These are phyloP conservation scores for Raffaelea albimanens DNA, from an alignment of 2,329 filamentous ascomycete genomes.

Conservation along the genomic window DNA sequence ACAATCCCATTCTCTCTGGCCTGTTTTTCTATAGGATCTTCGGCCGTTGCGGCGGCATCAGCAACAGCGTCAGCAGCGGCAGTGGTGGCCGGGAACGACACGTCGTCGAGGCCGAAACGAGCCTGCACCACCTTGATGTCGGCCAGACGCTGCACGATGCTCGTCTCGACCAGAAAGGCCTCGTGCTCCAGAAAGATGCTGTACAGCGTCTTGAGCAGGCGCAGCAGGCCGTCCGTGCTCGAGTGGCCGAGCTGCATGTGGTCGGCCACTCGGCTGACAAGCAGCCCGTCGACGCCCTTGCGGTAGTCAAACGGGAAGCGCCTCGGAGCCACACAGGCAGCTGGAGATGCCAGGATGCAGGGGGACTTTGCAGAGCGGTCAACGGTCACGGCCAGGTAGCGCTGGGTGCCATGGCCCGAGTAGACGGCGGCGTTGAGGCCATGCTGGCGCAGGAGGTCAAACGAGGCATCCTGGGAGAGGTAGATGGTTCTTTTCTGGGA, in stretches of 20 bases:
- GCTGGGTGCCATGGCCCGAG: constrained; percentile 25
- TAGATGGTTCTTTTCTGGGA: constrained; percentile 42
- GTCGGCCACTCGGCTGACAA: constrained; percentile 29
- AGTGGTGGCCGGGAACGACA: constrained; percentile 21
- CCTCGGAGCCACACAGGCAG: constrained; percentile 14
- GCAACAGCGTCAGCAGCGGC: constrained; percentile 11
- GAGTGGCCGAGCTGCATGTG: constrained; percentile 44
- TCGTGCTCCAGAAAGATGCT: constrained; percentile 37
- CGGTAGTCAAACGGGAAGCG: constrained; percentile 56
- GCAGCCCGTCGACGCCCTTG: constrained; percentile 31
- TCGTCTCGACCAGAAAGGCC: constrained; percentile 34
- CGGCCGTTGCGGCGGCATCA: constrained; percentile 24
- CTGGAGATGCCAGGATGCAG: constrained; percentile 51
- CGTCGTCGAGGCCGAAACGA: constrained; percentile 38
- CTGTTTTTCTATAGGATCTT: constrained; percentile 23
- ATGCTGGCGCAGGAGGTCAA: constrained; percentile 44
- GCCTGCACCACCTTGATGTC: constrained; percentile 25
- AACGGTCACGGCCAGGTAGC: constrained; percentile 54
- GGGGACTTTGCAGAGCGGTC: constrained; percentile 54
- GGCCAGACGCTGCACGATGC: constrained; percentile 16
- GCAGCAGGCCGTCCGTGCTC: constrained; percentile 32
- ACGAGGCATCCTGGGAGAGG: constrained; percentile 41
- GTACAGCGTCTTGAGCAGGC: constrained; percentile 44
- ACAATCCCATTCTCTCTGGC: constrained; percentile 60
- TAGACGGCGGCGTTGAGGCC: constrained; percentile 32